phyloP scores from a whole-genome alignment of 495 filamentous ascomycete species.

The Hypoxylon fragiforme region DNA sequence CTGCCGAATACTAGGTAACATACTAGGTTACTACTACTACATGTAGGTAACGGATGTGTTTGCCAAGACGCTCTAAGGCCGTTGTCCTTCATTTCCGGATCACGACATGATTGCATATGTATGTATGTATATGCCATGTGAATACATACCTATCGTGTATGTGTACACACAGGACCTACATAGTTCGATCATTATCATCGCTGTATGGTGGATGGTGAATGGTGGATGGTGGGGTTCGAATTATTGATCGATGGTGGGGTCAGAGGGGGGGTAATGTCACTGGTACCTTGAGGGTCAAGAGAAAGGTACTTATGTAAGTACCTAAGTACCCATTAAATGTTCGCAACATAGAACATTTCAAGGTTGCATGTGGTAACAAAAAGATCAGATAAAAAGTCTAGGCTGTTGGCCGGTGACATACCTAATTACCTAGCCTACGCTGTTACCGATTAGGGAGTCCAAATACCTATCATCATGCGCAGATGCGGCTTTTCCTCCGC shows the following conservation, averaged over 20 bases:
- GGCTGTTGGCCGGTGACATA: conserved; percentile 2
- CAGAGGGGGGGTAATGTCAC: too few species aligned
- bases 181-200: too few species aligned
- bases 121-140: not conserved
- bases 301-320: not conserved
- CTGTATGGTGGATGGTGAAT: too few species aligned
- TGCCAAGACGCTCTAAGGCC: conserved; percentile 13
- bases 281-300: too few species aligned
- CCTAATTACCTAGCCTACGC: too few species aligned
- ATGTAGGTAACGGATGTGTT: too few species aligned
- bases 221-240: too few species aligned
- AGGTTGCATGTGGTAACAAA: not conserved
- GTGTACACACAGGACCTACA: too few species aligned
- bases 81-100: conserved; percentile 8
- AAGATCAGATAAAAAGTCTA: not conserved
- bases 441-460: too few species aligned
- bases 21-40: not conserved
- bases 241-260: too few species aligned
- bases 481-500: conserved; percentile 18
- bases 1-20: not conserved
- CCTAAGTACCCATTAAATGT: not conserved
- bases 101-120: conserved; percentile 15
- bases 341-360: not conserved
- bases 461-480: not conserved
- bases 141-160: too few species aligned